phyloP scores from a whole-genome alignment of 495 filamentous ascomycete genomes.

The Annulohypoxylon moriforme region DNA sequence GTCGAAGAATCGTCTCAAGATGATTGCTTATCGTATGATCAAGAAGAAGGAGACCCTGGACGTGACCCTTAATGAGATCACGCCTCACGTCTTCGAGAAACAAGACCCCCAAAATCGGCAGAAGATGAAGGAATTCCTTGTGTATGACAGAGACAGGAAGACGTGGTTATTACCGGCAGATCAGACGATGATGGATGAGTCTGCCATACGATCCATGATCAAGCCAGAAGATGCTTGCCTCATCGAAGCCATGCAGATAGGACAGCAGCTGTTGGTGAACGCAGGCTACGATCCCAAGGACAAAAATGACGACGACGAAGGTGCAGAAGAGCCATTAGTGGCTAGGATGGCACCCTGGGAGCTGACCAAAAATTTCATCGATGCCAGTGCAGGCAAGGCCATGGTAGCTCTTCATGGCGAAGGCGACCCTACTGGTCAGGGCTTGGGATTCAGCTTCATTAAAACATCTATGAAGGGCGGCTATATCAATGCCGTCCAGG shows the following conservation, averaged over 20 bases:
- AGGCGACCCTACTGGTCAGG: conserved; percentile 94
- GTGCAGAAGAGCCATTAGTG: conserved; percentile 72
- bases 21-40: conserved; percentile 89
- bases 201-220: conserved; percentile 83
- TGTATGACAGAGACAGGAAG: conserved; percentile 83
- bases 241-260: conserved; percentile 96
- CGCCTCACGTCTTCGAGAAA: conserved; percentile 86
- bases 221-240: conserved; percentile 95
- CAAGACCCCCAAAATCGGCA: conserved; percentile 94
- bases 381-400: conserved; percentile 93
- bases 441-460: conserved; percentile 94
- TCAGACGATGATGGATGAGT: conserved; percentile 79
- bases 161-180: conserved; percentile 81
- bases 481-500: conserved; percentile 90
- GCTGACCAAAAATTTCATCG: conserved; percentile 91
- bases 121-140: conserved; percentile 96
- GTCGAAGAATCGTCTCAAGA: conserved; percentile 93
- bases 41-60: conserved; percentile 75
- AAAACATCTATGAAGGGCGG: conserved; percentile 99
- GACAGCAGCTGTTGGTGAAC: conserved; percentile 82
- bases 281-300: conserved; percentile 76
- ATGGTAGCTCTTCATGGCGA: conserved; percentile 96
- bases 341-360: conserved; percentile 91
- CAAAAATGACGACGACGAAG: conserved; percentile 65
- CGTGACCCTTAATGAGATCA: conserved; percentile 81